Evolutionary conservation across 768 basidiomycete species (phyloP).

Genomic region (Pleurotus eryngii): DNA sequence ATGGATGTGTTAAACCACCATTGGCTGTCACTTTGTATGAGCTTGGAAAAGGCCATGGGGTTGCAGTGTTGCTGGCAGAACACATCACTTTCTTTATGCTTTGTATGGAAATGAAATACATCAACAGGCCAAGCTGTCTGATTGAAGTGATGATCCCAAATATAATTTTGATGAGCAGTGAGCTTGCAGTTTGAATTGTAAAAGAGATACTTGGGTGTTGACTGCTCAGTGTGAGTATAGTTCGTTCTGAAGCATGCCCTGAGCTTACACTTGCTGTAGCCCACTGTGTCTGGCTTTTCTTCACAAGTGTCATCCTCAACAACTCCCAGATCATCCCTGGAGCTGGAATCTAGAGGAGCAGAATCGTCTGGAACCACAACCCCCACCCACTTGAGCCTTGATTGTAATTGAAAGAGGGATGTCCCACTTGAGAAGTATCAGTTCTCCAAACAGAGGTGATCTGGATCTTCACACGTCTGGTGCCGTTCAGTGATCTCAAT

Average conservation of each 20-base stretch:
- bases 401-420: slow-evolving; percentile 10
- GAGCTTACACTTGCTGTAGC: too few species aligned
- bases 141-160: slow-evolving; percentile 10
- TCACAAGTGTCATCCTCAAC: neutral
- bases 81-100: slow-evolving; percentile 13
- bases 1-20: slow-evolving; percentile 6
- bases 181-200: slow-evolving; percentile 25
- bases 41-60: slow-evolving; percentile 7
- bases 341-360: too few species aligned
- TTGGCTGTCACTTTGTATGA: neutral
- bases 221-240: slow-evolving; percentile 20
- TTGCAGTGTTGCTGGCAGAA: slow-evolving; percentile 14
- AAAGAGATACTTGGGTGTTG: slow-evolving; percentile 17
- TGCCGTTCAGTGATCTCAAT: too few species aligned
- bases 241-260: neutral
- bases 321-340: too few species aligned
- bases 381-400: slow-evolving; percentile 9
- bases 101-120: slow-evolving; percentile 17
- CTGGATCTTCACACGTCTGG: too few species aligned
- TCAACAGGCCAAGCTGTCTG: slow-evolving; percentile 11
- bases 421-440: slow-evolving; percentile 7
- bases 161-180: slow-evolving; percentile 9
- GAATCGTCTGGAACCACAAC: neutral
- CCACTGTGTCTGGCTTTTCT: neutral
- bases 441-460: neutral